These are phyloP conservation scores for Kockovaella imperatae DNA, from an alignment of 768 basidiomycete species.

Conservation along the genomic window DNA sequence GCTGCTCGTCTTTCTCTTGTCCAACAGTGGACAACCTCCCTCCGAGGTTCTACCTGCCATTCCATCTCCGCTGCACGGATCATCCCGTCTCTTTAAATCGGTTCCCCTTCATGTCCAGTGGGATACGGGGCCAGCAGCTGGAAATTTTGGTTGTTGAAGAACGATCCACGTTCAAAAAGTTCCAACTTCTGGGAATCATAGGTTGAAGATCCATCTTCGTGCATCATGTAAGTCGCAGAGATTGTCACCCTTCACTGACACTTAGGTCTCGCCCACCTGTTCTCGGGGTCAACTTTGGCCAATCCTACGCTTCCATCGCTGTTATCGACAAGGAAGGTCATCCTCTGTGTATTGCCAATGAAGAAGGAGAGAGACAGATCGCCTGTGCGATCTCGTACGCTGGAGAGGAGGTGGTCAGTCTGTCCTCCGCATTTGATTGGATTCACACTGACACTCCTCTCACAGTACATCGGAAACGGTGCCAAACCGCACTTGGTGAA, in stretches of 20 bases:
- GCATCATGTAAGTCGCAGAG: slow-evolving; percentile 1
- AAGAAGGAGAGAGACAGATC: slow-evolving; percentile 97
- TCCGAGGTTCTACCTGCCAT: too few species aligned
- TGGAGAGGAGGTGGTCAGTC: slow-evolving; percentile 77
- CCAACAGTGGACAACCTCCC: too few species aligned
- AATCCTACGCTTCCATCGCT: slow-evolving; percentile 89
- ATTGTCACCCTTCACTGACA: background rate
- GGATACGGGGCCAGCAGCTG: too few species aligned
- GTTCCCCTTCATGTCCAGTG: too few species aligned
- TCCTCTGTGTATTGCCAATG: slow-evolving; percentile 93
- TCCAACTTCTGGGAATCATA: too few species aligned
- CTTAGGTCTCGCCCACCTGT: slow-evolving; percentile 32
- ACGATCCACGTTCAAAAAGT: too few species aligned
- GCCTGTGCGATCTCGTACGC: slow-evolving; percentile 85
- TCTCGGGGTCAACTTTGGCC: slow-evolving; percentile 92
- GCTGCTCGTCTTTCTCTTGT: too few species aligned
- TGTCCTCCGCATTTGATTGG: background rate
- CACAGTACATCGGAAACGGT: slow-evolving; percentile 89
- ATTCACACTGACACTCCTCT: slow-evolving; percentile 5
- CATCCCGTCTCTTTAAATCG: too few species aligned
- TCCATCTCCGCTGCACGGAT: too few species aligned
- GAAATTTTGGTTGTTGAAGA: too few species aligned
- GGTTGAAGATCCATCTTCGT: background rate
- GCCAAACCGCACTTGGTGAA: slow-evolving; percentile 91
- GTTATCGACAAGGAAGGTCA: slow-evolving; percentile 91